Percentiles rank a stretch among this genome's conserved stretches.
Conservation (phyloP, 441 rosid genomes). For the Adansonia grandidieri region DNA sequence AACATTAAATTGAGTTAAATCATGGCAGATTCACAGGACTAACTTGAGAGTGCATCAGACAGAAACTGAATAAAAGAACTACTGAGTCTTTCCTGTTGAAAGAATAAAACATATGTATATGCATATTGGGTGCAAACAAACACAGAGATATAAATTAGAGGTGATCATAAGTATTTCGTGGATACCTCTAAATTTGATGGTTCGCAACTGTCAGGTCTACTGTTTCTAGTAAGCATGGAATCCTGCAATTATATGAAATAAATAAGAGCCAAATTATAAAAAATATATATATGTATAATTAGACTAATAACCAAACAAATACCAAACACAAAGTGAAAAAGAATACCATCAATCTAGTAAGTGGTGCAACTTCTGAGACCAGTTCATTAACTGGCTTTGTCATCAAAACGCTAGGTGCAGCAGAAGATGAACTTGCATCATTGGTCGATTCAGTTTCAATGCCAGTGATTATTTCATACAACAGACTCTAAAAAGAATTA, state of each 20-base stretch:
- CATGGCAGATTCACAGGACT: conserved; percentile 1
- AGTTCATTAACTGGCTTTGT: conserved; percentile 69
- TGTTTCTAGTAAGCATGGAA: conserved; percentile 41
- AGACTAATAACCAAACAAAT: not conserved
- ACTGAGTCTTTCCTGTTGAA: not conserved
- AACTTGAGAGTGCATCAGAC: not conserved
- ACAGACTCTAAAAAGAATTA: conserved; percentile 59
- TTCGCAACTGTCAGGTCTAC: conserved; percentile 44
- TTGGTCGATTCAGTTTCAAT: conserved; percentile 66
- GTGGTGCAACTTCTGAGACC: conserved; percentile 61
- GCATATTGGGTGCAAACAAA: not conserved
- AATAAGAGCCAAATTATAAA: not conserved
- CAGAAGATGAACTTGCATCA: conserved; percentile 86
- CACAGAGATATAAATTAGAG: not conserved
- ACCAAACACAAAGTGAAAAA: conserved; percentile 22
- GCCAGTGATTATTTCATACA: conserved; percentile 80
- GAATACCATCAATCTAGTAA: conserved; percentile 41
- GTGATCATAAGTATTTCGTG: conserved; percentile 19
- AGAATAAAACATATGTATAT: not conserved
- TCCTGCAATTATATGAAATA: conserved; percentile 48
- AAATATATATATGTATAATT: not conserved
- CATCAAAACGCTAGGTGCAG: conserved; percentile 57
- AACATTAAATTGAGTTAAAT: not conserved
- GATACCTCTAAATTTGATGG: conserved; percentile 56
- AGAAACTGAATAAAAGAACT: not conserved